Evolutionary conservation across 352 stramenopile species (phyloP).

Genomic region (Pythium myriotylum): DNA sequence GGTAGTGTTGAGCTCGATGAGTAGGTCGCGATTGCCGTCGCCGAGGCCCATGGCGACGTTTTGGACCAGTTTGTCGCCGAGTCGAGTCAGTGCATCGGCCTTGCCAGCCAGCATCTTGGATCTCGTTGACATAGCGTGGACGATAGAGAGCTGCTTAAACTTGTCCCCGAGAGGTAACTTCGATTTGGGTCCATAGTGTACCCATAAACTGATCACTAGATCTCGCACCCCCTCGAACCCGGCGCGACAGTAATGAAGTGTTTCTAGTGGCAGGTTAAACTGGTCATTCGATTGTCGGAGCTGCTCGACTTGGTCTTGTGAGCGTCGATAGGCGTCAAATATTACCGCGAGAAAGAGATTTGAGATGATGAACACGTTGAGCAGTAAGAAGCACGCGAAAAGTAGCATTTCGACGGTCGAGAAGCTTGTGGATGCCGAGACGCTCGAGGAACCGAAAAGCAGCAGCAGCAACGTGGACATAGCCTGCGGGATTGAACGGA

Average conservation of each 20-base stretch:
- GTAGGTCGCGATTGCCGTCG: constrained; percentile 1
- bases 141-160: constrained; percentile 23
- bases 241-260: constrained; percentile 21
- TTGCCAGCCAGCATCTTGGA: constrained; percentile 25
- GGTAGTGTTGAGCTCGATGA: not conserved
- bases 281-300: constrained; percentile 24
- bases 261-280: constrained; percentile 33
- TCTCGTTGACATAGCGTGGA: constrained; percentile 32
- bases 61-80: constrained; percentile 29
- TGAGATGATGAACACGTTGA: constrained; percentile 46
- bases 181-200: not conserved
- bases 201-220: not conserved
- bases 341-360: constrained; percentile 53
- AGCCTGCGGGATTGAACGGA: constrained; percentile 38
- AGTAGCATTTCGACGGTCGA: constrained; percentile 34
- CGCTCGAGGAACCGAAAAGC: constrained; percentile 29
- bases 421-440: constrained; percentile 23
- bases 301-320: constrained; percentile 32
- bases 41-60: constrained; percentile 23
- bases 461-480: constrained; percentile 42
- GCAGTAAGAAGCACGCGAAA: constrained; percentile 45
- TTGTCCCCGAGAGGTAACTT: not conserved
- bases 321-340: constrained; percentile 42
- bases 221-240: constrained; percentile 2
- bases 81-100: constrained; percentile 21